Percentiles rank a stretch among this genome's conserved stretches.
Conservation (phyloP, 176 grass and related monocot species). For the Zoysia pacifica region DNA sequence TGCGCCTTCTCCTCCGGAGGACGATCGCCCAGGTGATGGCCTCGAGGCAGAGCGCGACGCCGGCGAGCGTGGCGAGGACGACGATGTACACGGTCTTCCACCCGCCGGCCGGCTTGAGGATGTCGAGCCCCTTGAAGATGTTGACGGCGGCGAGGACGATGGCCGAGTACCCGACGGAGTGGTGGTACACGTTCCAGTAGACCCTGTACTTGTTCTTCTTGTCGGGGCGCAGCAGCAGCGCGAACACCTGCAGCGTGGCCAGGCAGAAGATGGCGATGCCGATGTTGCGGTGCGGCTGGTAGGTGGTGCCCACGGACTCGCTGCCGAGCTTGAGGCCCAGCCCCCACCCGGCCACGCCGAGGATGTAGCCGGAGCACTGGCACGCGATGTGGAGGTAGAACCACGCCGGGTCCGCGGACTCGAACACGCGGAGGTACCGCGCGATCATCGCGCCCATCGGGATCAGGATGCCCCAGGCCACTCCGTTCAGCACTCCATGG, state of each 20-base stretch:
- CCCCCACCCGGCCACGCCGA: conserved; percentile 83
- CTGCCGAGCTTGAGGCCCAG: conserved; percentile 92
- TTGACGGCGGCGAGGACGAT: conserved; percentile 64
- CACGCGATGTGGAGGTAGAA: conserved; percentile 87
- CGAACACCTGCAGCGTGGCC: conserved; percentile 91
- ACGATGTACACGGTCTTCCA: conserved; percentile 82
- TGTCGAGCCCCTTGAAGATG: conserved; percentile 88
- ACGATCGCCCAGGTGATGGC: conserved; percentile 74
- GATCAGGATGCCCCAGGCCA: conserved; percentile 83
- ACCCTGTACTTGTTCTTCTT: conserved; percentile 87
- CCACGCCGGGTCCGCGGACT: conserved; percentile 81
- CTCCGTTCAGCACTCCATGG: conserved; percentile 74
- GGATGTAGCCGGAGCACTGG: conserved; percentile 77
- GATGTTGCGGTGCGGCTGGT: conserved; percentile 63
- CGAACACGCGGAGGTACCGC: conserved; percentile 76
- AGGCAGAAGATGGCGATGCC: conserved; percentile 77
- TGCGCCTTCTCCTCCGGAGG: conserved; percentile 43
- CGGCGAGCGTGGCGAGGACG: conserved; percentile 56
- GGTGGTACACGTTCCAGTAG: conserved; percentile 96
- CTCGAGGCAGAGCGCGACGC: conserved; percentile 64
- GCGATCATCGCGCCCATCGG: conserved; percentile 83
- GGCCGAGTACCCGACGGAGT: conserved; percentile 69
- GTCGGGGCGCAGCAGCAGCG: conserved; percentile 76
- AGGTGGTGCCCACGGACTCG: conserved; percentile 66
- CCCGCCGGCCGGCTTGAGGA: conserved; percentile 60